These are phyloP conservation scores for Colletotrichum tofieldiae DNA, from an alignment of 2,329 filamentous ascomycete genomes.

Conservation along the genomic window DNA sequence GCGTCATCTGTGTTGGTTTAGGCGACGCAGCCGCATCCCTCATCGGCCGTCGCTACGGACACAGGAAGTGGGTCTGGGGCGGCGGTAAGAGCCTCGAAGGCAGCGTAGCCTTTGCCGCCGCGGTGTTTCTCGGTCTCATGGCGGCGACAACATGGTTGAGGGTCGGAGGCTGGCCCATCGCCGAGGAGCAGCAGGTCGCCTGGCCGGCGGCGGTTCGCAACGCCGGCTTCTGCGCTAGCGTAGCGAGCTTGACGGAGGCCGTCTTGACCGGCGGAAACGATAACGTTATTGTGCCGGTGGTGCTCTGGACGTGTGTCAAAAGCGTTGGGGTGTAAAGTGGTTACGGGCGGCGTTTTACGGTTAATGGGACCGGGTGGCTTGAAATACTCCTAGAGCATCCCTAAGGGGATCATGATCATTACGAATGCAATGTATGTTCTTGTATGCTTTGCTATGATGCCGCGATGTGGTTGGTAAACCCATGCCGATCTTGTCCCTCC, in stretches of 20 bases:
- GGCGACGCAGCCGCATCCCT: conserved; percentile 95
- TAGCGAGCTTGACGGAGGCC: conserved; percentile 93
- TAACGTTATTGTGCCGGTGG: conserved; percentile 95
- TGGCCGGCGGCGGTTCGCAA: conserved; percentile 80
- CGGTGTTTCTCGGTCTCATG: conserved; percentile 83
- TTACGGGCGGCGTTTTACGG: conserved; percentile 34
- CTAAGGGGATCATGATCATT: conserved; percentile 23
- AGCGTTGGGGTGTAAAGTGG: conserved; percentile 72
- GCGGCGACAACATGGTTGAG: conserved; percentile 81
- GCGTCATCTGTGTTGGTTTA: conserved; percentile 94
- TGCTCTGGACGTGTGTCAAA: conserved; percentile 93
- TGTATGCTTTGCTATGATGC: not conserved
- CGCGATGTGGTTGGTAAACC: not conserved
- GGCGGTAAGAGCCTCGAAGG: conserved; percentile 97
- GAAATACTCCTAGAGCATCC: conserved; percentile 33
- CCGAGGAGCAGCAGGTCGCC: conserved; percentile 69
- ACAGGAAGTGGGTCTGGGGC: conserved; percentile 95
- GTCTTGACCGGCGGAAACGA: conserved; percentile 97
- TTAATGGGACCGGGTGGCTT: conserved; percentile 1
- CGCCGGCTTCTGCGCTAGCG: conserved; percentile 79
- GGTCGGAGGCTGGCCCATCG: conserved; percentile 83
- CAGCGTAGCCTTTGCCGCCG: conserved; percentile 83
- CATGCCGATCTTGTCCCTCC: not conserved
- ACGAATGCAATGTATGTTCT: conserved; percentile 30
- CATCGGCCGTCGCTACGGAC: conserved; percentile 88